Evolutionary conservation across 805 yeast genomes (phyloP).

Genomic region (Candida arabinofermentans): DNA sequence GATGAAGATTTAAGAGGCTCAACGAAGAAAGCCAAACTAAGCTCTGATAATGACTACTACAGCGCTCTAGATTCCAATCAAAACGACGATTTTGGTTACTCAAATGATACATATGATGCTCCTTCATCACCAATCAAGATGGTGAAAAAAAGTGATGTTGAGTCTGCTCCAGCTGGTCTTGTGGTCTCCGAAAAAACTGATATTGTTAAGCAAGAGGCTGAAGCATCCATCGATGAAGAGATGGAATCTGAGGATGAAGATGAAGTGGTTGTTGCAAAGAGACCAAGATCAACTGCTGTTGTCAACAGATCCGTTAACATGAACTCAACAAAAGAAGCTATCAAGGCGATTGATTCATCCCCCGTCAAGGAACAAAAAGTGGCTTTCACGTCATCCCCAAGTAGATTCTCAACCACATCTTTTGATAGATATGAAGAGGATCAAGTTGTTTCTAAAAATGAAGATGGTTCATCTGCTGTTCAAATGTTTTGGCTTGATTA

Average conservation of each 20-base stretch:
- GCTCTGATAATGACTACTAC: slow-evolving; percentile 22
- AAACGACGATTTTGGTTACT: slow-evolving; percentile 10
- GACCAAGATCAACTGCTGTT: slow-evolving; percentile 43
- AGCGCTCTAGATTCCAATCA: slow-evolving; percentile 16
- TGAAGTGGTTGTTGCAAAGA: slow-evolving; percentile 53
- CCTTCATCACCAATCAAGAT: slow-evolving; percentile 31
- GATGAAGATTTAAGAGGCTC: slow-evolving; percentile 15
- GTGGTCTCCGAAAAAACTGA: too few relatives aligned
- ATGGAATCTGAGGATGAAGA: slow-evolving; percentile 42
- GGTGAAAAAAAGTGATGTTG: too few relatives aligned
- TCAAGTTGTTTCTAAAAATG: slow-evolving; percentile 28
- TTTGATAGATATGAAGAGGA: slow-evolving; percentile 33
- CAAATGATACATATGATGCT: slow-evolving; percentile 14
- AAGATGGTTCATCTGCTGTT: slow-evolving; percentile 37
- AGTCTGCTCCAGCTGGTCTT: too few relatives aligned
- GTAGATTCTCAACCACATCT: slow-evolving; percentile 20
- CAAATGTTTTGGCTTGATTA: slow-evolving; percentile 90
- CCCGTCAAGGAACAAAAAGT: slow-evolving; percentile 13
- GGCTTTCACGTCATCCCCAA: slow-evolving; percentile 21
- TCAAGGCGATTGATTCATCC: slow-evolving; percentile 21
- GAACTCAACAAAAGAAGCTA: slow-evolving; percentile 24
- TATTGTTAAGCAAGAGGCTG: neutral
- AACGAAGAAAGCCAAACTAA: slow-evolving; percentile 20
- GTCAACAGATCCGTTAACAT: slow-evolving; percentile 41
- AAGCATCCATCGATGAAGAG: slow-evolving; percentile 5